These are phyloP conservation scores for Aurinia saxatilis DNA, from an alignment of 345 rosid genomes.

Conservation along the genomic window DNA sequence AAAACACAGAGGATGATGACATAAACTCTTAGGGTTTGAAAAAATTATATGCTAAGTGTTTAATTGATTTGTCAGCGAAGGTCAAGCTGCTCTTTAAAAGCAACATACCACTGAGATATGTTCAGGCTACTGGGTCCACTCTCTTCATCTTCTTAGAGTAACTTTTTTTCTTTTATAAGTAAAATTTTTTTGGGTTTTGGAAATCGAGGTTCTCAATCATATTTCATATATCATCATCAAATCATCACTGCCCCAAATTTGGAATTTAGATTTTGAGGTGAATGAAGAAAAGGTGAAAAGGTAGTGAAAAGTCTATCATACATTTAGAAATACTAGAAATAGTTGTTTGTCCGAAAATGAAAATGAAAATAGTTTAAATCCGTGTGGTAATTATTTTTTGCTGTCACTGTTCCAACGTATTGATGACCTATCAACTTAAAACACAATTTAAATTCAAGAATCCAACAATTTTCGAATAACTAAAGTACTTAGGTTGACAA, in stretches of 20 bases:
- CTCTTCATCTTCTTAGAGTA: not conserved
- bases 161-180: not conserved
- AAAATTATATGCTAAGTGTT: not conserved
- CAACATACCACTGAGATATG: slow-evolving; percentile 32
- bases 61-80: slow-evolving; percentile 26
- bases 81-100: slow-evolving; percentile 30
- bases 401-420: too few relatives aligned
- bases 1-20: slow-evolving; percentile 30
- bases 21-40: slow-evolving; percentile 13
- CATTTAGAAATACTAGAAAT: not conserved
- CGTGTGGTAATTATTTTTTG: not conserved
- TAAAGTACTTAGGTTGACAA: too few relatives aligned
- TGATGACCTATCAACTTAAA: too few relatives aligned
- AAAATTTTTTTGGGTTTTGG: not conserved
- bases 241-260: slow-evolving; percentile 14
- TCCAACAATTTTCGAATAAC: too few relatives aligned
- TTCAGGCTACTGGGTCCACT: slow-evolving; percentile 11
- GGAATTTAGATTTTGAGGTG: not conserved
- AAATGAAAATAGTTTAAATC: not conserved
- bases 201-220: slow-evolving; percentile 26
- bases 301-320: not conserved
- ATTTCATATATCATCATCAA: slow-evolving; percentile 23
- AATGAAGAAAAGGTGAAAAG: not conserved
- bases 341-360: not conserved
- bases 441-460: too few relatives aligned